These are phyloP conservation scores for Petrea volubilis DNA, from an alignment of 257 asterid genomes.

Conservation along the genomic window DNA sequence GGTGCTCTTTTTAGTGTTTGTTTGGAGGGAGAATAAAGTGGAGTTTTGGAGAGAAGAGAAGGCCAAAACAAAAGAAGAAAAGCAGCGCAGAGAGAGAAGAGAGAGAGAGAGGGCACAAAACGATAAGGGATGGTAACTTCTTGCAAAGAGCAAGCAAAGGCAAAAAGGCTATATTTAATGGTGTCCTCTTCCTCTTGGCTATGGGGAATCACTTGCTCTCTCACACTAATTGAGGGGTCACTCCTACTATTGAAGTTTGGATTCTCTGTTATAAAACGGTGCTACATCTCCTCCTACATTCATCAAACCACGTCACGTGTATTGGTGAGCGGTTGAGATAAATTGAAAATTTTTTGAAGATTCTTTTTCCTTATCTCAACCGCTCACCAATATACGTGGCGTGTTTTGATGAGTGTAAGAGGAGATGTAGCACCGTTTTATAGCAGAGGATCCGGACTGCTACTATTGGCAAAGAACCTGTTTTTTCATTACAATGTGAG, in stretches of 20 bases:
- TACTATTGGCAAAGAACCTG: conserved; percentile 41
- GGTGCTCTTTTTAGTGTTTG: conserved; percentile 45
- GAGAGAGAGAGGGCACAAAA: conserved; percentile 36
- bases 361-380: no score
- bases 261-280: no score
- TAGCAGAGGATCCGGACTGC: no score
- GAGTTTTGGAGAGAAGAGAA: conserved; percentile 54
- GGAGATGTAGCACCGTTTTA: no score
- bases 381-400: no score
- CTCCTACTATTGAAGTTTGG: no score
- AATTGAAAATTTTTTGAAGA: no score
- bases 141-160: conserved; percentile 75
- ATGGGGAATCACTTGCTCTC: conserved; percentile 55
- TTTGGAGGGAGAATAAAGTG: conserved; percentile 70
- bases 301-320: no score
- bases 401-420: no score
- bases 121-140: conserved; percentile 67
- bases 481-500: conserved; percentile 21
- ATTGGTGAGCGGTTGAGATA: no score
- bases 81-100: conserved; percentile 35
- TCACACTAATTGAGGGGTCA: conserved; percentile 54
- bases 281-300: no score
- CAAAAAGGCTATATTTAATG: conserved; percentile 52
- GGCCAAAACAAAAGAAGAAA: conserved; percentile 21
- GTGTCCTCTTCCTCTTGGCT: conserved; percentile 24